Base-by-base conservation (phyloP, 257 asterid genomes). In the Paraleonurus japonicus region DNA sequence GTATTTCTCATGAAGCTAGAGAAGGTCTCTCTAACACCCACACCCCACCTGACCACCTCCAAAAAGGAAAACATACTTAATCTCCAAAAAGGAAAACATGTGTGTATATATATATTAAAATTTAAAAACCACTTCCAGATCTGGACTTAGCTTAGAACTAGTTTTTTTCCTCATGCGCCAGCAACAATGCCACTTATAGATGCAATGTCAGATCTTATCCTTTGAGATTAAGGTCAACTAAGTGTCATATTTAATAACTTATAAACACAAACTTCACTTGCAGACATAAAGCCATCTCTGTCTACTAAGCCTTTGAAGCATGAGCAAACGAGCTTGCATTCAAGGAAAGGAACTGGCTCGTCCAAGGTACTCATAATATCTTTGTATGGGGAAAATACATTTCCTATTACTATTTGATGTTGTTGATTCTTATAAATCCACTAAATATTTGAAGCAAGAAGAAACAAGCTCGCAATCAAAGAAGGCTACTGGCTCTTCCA, bases 211-310 rank as follows among this genome's bases (percentile, higher is more conserved):
- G 43, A 35, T 35, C 69, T 69, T 57, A 41, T 70, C 57, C 65
- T 37, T 41, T 57, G 68, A 28, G 57, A 57, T 71, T 47, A 30
- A 51, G 32, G 13, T 55, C 48, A 32, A 64, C 62, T 76, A 61
- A 73, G 26, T 58, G 30, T 67, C 60, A 32, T 43, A 48, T 53
- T 47, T 58, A n/a, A 47, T 22, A 47, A n/a, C 54, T 47, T 47
- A 47, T 41, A 41, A 5, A 41, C 48, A 41, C 16, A 41, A 41
- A 41, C 16, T 41, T 41, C n/a, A 15, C 66, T 71, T 72, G 75
- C 89, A 89, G 99, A 88, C 81, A 37, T 61, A 76, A 82, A 69
- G 76, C 82, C 85, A 69, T 69, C 88, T 30, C 24, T 81, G 2
- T 73, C 90, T 59, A 53, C 72, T 72, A 85, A 81, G 78, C 65